phyloP scores from a whole-genome alignment of 306 rosid species.

The Myrica gale region DNA sequence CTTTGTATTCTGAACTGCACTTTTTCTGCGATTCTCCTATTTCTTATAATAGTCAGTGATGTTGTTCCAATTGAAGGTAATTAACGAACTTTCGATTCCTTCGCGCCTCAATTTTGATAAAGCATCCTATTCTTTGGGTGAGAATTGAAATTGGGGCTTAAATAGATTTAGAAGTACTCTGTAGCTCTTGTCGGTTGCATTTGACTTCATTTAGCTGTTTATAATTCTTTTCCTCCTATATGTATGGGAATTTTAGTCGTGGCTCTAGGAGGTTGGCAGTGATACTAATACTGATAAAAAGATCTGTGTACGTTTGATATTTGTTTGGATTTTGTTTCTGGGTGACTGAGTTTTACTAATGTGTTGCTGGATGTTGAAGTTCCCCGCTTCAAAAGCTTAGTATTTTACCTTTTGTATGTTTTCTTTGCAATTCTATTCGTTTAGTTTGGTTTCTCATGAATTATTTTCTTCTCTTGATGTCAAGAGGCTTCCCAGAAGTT shows the following conservation, averaged over 20 bases:
- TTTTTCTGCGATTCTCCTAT: not conserved
- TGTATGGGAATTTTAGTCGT: too few species aligned
- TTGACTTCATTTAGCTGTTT: not conserved
- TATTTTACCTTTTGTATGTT: not conserved
- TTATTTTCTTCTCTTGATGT: not conserved
- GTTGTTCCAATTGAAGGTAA: not conserved
- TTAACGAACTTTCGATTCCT: not conserved
- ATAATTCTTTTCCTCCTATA: not conserved
- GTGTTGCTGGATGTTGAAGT: not conserved
- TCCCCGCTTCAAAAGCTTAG: not conserved
- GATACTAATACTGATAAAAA: too few species aligned
- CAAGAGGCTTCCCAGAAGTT: not conserved
- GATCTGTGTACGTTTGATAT: too few species aligned
- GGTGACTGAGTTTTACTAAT: not conserved
- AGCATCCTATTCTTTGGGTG: not conserved
- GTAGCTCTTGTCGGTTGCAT: not conserved
- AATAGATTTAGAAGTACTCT: not conserved
- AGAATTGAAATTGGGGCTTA: not conserved
- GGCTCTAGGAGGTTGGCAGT: too few species aligned
- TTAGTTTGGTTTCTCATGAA: not conserved
- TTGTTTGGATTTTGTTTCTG: too few species aligned
- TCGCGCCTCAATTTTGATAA: not conserved
- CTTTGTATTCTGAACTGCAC: not conserved
- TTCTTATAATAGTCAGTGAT: not conserved
- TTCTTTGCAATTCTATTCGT: not conserved